These are phyloP conservation scores for Pythium brachiatum DNA, from an alignment of 352 stramenopile genomes.

Conservation along the genomic window DNA sequence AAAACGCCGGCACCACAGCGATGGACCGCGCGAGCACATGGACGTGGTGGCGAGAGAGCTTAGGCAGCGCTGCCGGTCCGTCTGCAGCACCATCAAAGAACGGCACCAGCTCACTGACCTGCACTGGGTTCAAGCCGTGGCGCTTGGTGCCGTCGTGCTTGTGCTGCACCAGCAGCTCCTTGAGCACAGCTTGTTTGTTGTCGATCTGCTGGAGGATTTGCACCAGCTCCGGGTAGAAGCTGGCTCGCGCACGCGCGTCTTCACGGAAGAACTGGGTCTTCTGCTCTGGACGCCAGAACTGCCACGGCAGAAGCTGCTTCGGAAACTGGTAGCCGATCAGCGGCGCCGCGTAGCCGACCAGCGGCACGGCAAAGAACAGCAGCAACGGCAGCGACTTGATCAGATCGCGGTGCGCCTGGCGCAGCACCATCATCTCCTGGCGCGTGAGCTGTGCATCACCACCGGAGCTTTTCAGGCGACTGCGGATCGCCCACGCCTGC, in stretches of 20 bases:
- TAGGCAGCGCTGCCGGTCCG: constrained; percentile 39
- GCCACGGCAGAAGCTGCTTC: constrained; percentile 80
- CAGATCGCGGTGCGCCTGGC: constrained; percentile 79
- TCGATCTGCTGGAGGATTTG: constrained; percentile 64
- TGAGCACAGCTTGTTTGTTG: constrained; percentile 47
- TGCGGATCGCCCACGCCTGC: constrained; percentile 67
- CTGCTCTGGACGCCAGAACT: constrained; percentile 83
- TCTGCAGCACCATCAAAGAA: constrained; percentile 46
- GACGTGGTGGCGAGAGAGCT: constrained; percentile 50
- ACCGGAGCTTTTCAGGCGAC: constrained; percentile 45
- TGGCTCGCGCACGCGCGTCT: constrained; percentile 47
- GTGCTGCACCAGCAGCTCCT: constrained; percentile 40
- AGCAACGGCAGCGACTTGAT: constrained; percentile 80
- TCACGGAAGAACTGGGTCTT: constrained; percentile 81
- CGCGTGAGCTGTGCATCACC: constrained; percentile 38
- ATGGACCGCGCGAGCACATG: constrained; percentile 51
- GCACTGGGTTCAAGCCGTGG: constrained; percentile 40
- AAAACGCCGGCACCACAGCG: constrained; percentile 58
- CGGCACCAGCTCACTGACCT: constrained; percentile 55
- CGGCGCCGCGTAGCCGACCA: constrained; percentile 70
- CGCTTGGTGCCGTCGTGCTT: constrained; percentile 5
- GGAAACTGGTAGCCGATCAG: constrained; percentile 83
- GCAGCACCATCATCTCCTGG: constrained; percentile 78
- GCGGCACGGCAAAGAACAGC: constrained; percentile 67
- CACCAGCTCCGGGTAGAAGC: constrained; percentile 59